Conservation (phyloP, 768 basidiomycete genomes). For the Lentinula edodes region DNA sequence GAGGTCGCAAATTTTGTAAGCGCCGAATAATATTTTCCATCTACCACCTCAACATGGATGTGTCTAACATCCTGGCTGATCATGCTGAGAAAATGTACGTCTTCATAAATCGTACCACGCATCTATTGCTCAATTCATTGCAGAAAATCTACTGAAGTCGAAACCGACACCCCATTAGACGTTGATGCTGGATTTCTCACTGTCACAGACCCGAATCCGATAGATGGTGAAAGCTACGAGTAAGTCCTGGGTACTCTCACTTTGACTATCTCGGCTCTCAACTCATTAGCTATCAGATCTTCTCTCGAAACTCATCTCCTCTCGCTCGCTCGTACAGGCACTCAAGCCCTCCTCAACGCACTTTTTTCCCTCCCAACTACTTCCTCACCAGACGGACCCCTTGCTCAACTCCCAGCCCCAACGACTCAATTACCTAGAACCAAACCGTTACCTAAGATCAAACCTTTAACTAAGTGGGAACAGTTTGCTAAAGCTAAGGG, state of each 20-base stretch:
- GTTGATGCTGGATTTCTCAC: slow-evolving; percentile 80
- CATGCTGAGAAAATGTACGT: slow-evolving; percentile 70
- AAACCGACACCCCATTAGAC: slow-evolving; percentile 75
- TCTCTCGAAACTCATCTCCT: slow-evolving; percentile 80
- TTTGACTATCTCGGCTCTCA: neutral
- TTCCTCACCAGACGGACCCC: slow-evolving; percentile 73
- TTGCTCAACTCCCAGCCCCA: slow-evolving; percentile 76
- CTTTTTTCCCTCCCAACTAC: slow-evolving; percentile 81
- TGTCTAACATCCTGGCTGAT: slow-evolving; percentile 70
- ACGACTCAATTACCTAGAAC: slow-evolving; percentile 78
- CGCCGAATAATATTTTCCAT: neutral
- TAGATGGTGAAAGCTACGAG: slow-evolving; percentile 83
- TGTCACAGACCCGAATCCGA: slow-evolving; percentile 82
- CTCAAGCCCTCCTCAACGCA: slow-evolving; percentile 72
- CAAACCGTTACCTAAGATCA: slow-evolving; percentile 90
- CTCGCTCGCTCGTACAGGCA: slow-evolving; percentile 72
- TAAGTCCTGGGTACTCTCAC: slow-evolving; percentile 28
- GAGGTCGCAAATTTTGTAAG: too few species aligned
- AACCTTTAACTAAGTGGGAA: slow-evolving; percentile 95
- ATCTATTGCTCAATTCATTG: neutral
- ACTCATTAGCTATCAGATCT: slow-evolving; percentile 35
- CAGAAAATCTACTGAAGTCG: slow-evolving; percentile 64
- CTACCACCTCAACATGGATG: slow-evolving; percentile 54
- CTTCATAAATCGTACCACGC: neutral
- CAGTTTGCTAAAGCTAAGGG: slow-evolving; percentile 92